Conservation (phyloP, 2,329 filamentous ascomycete genomes). For the Tympanopsis confertula region DNA sequence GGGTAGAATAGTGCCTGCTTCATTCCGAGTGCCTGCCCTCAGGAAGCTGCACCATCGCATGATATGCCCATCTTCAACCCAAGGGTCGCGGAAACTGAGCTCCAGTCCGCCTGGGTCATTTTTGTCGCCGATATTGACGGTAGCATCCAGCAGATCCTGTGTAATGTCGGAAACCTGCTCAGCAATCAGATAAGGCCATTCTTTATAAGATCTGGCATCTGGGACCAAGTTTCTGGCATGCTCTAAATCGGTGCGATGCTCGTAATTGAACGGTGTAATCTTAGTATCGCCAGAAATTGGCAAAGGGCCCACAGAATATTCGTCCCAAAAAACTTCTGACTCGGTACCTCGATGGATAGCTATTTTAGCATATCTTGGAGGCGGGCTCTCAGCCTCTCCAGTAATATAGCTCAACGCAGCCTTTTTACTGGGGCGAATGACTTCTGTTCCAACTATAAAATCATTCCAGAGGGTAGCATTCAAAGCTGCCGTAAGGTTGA, state of each 20-base stretch:
- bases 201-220: slow-evolving; percentile 14
- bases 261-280: slow-evolving; percentile 1
- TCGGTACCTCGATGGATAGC: too few species aligned
- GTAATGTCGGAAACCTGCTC: slow-evolving; percentile 20
- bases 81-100: slow-evolving; percentile 5
- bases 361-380: too few species aligned
- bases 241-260: slow-evolving; percentile 8
- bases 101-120: slow-evolving; percentile 1
- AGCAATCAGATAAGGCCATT: slow-evolving; percentile 13
- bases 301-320: too few species aligned
- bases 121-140: background rate
- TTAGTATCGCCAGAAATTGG: too few species aligned
- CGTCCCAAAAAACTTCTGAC: too few species aligned
- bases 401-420: slow-evolving; percentile 12
- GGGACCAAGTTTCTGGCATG: slow-evolving; percentile 25
- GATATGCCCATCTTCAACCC: slow-evolving; percentile 16
- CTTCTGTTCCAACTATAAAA: slow-evolving; percentile 8
- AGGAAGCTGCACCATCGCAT: slow-evolving; percentile 22
- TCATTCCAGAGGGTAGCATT: slow-evolving; percentile 16
- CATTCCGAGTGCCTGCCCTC: slow-evolving; percentile 13
- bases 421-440: background rate
- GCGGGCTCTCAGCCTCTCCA: too few species aligned
- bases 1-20: slow-evolving; percentile 21
- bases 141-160: slow-evolving; percentile 10
- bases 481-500: slow-evolving; percentile 17